Conservation (phyloP, 2,329 filamentous ascomycete species). For the Alternaria sp. region DNA sequence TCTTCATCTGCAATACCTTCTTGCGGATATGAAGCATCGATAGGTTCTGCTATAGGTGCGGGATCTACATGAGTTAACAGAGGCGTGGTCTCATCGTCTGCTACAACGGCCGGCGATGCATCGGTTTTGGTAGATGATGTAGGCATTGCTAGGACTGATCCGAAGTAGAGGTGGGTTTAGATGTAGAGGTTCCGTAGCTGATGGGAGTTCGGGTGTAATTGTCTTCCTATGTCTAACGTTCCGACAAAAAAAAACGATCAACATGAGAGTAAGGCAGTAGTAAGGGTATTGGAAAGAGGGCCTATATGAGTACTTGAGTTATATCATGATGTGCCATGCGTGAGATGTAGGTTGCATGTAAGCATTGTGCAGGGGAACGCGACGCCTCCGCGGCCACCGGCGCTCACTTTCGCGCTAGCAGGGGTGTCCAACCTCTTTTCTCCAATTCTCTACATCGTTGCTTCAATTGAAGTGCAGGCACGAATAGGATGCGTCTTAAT, state of each 20-base stretch:
- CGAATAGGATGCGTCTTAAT: background rate
- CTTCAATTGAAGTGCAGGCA: background rate
- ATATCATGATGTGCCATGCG: background rate
- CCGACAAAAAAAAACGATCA: background rate
- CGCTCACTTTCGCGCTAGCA: slow-evolving; percentile 12
- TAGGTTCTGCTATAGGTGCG: slow-evolving; percentile 26
- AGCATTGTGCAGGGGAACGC: slow-evolving; percentile 11
- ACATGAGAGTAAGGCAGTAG: background rate
- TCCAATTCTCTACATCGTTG: background rate
- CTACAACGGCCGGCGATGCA: background rate
- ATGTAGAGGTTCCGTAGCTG: background rate
- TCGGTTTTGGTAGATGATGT: slow-evolving; percentile 4
- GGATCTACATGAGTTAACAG: slow-evolving; percentile 34
- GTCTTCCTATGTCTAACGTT: background rate
- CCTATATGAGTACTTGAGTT: background rate
- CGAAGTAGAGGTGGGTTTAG: background rate
- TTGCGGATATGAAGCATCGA: slow-evolving; percentile 2
- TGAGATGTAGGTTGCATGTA: slow-evolving; percentile 4
- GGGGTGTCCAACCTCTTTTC: slow-evolving; percentile 5
- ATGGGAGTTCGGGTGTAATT: background rate
- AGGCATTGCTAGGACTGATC: slow-evolving; percentile 6
- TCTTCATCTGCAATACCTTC: slow-evolving; percentile 8
- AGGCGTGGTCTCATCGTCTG: slow-evolving; percentile 42
- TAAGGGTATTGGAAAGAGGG: background rate
- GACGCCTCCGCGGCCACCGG: slow-evolving; percentile 9